A percentile compares a stretch with the other conserved stretches of the same genome.
Evolutionary conservation across 805 yeast species (phyloP).

Genomic region (Metschnikowia drakensbergensis): DNA sequence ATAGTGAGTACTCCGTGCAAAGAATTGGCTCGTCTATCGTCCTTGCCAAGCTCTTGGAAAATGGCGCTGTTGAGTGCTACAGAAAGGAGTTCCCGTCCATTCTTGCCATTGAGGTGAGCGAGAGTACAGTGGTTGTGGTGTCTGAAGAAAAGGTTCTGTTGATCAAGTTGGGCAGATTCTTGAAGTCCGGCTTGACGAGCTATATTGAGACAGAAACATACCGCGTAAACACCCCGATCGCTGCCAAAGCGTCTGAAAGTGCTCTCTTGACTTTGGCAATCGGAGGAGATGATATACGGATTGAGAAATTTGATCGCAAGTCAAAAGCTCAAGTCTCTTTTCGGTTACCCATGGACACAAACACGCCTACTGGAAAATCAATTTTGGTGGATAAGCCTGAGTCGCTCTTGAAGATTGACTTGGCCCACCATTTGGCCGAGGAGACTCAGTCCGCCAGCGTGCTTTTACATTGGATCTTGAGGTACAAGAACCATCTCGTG

Average conservation of each 20-base stretch:
- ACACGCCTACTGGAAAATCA: constrained; percentile 12
- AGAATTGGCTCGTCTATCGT: neutral
- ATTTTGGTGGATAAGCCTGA: constrained; percentile 32
- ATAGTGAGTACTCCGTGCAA: neutral
- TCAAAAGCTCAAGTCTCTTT: neutral
- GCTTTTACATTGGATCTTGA: constrained; percentile 24
- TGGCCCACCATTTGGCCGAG: constrained; percentile 31
- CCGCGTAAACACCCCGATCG: neutral
- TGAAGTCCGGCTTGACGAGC: neutral
- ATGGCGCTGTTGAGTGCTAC: neutral
- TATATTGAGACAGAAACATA: neutral
- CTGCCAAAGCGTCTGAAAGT: neutral
- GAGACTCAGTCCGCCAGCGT: constrained; percentile 23
- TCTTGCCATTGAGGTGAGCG: constrained; percentile 1
- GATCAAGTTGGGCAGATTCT: constrained; percentile 8
- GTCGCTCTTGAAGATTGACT: constrained; percentile 24
- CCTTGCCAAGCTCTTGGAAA: neutral
- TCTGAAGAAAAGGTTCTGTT: constrained; percentile 4
- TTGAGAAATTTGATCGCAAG: neutral
- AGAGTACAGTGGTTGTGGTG: constrained; percentile 7
- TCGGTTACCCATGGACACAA: neutral
- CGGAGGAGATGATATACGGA: neutral
- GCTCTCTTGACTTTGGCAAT: neutral
- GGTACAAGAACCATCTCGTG: constrained; percentile 31
- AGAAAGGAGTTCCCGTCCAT: constrained; percentile 4